Base-by-base conservation (phyloP, 1,284 basidiomycete genomes). In the Apiotrichum mycotoxinovorans region DNA sequence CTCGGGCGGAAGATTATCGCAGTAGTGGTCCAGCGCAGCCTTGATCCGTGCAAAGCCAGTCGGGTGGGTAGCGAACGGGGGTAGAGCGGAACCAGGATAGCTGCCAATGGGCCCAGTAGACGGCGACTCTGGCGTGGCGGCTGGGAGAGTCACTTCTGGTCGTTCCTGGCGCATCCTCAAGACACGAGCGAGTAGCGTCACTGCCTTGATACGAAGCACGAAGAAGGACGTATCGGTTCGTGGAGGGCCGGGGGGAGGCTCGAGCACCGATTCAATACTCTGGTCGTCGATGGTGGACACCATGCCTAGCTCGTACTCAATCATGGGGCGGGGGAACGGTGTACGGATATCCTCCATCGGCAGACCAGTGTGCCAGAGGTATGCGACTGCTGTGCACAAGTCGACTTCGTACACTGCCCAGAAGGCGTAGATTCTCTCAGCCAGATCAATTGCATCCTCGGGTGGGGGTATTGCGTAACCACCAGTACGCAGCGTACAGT, bases 371-470 rank as follows among this genome's bases (percentile, higher is more conserved):
- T 68, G 66, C 67, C 66, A 73, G 10, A 65, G 57, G 50, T 66
- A 67, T 0, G 68, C 66, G 9, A 68, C 63, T 1, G 69, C 59
- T 0, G 68, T 66, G 40, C 66, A 69, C 15, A 63, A 53, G 42
- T 73, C 71, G 10, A 66, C 46, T 35, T 66, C 64, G 52, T 65
- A 71, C 18, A 71, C 66, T 11, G 62, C 59, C 71, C 71, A 73
- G 61, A 67, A 66, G 0, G 66, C 66, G 43, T 67, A 65, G n/a
- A 69, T 69, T 14, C 66, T 53, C 56, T 69, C 67, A 3, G 62
- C 67, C 3, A 69, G 53, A 38, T 69, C 65, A 25, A 67, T 57
- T 1, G 61, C 47, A 25, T 60, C 59, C 23, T 57, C 57, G 0
- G 67, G 59, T 2, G 60, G 54, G 8, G 57, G 54, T 15, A 66